A percentile compares a stretch with the other conserved stretches of the same genome.
These are phyloP conservation scores for Sporisorium sorghi DNA, from an alignment of 1,284 basidiomycete species.

Conservation along the genomic window DNA sequence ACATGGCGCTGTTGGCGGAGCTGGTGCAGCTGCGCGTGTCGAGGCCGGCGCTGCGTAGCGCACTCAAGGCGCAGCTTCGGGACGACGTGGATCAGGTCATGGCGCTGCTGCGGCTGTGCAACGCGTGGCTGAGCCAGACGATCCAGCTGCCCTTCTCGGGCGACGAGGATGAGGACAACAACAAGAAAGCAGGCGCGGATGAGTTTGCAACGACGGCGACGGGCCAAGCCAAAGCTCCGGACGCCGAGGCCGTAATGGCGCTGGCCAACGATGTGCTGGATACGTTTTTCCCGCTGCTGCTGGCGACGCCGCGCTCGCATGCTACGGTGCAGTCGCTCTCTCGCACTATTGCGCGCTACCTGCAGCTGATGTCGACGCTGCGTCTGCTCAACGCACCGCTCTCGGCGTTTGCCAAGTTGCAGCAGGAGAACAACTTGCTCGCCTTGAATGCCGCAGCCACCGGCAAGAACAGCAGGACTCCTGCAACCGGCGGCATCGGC, in stretches of 20 bases:
- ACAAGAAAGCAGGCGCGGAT: neutral
- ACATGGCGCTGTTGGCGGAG: slow-evolving; percentile 21
- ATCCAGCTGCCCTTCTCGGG: slow-evolving; percentile 25
- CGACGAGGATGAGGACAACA: neutral
- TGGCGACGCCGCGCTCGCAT: slow-evolving; percentile 41
- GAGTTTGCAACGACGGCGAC: slow-evolving; percentile 6
- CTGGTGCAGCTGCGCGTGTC: slow-evolving; percentile 35
- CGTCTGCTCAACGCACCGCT: slow-evolving; percentile 46
- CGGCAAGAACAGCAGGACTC: slow-evolving; percentile 4
- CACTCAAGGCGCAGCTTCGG: slow-evolving; percentile 35
- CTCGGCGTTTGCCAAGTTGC: slow-evolving; percentile 50
- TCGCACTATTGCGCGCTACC: slow-evolving; percentile 37
- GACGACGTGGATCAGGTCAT: slow-evolving; percentile 38
- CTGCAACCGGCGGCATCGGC: too few relatives aligned
- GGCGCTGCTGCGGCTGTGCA: slow-evolving; percentile 46
- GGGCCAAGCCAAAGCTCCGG: slow-evolving; percentile 17
- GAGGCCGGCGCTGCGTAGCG: slow-evolving; percentile 36
- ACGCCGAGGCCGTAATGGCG: slow-evolving; percentile 31
- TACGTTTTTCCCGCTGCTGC: slow-evolving; percentile 51
- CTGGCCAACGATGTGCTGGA: slow-evolving; percentile 53
- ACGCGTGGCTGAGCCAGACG: slow-evolving; percentile 42
- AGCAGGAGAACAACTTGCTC: slow-evolving; percentile 34
- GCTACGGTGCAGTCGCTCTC: slow-evolving; percentile 35
- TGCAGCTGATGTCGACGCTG: slow-evolving; percentile 34
- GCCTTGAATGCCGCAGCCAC: neutral